Base-by-base conservation (phyloP, 805 yeast genomes). In the Yarrowia keelungensis region DNA sequence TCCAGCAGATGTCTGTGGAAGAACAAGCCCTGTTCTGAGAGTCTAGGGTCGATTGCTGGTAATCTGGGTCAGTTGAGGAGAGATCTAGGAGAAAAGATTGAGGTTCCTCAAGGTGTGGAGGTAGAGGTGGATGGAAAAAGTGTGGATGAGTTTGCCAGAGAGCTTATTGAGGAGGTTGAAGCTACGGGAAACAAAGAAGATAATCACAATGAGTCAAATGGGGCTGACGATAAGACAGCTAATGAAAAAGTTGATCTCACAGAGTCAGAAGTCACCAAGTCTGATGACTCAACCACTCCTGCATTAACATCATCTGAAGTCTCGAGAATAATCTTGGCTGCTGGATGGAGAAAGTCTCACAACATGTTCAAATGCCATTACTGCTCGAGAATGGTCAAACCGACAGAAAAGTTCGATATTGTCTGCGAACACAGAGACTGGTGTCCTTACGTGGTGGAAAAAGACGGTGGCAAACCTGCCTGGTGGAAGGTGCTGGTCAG, bases 381-480 rank as follows among this genome's bases (percentile, higher is more conserved):
- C 39, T 59, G 65, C 35, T 43, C 65, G 4, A 43, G 65, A 43
- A n/a, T 19, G 1, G 65, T 45, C 16, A 22, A 43, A 3, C 51
- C 65, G 8, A 16, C 45, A 8, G 51, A 36, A 2, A 16, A n/a
- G 14, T 59, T 59, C 12, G 65, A 59, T 15, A 42, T 45, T n/a
- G 38, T 59, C 0, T 42, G 45, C 11, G 65, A 59, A 43, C 65
- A 59, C 11, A 10, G 65, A 35, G 51, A 59, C 45, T 59, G 65
- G 65, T 59, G 65, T 16, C 65, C 65, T 3, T 59, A 59, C 19
- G 50, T 35, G 32, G 42, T 59, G 50, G 65, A 59, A 42, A 59
- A 59, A 45, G 51, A 59, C 7, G 14, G 14, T 8, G 65, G 35
- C 2, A 45, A 43, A 14, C 51, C 51, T 11, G 65, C 65, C n/a